phyloP scores from a whole-genome alignment of 2,329 filamentous ascomycete genomes.

The Cercospora sp. region DNA sequence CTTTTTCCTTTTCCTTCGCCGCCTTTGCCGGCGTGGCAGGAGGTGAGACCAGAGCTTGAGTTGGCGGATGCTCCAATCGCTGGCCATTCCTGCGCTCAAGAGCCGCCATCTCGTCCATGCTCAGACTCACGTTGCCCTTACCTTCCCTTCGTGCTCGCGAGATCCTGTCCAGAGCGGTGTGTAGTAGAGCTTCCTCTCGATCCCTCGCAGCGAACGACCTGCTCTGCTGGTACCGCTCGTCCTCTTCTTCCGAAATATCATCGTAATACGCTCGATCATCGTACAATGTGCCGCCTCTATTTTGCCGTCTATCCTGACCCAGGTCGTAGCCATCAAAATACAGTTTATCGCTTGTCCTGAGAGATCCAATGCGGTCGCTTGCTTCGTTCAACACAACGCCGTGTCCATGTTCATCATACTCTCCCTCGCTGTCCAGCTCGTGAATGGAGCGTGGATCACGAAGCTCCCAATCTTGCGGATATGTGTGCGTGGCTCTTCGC shows the following conservation, averaged over 20 bases:
- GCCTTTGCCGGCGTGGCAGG: constrained; percentile 34
- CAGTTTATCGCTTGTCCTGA: constrained; percentile 45
- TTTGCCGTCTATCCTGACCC: constrained; percentile 43
- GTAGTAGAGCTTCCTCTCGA: constrained; percentile 73
- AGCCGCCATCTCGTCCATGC: constrained; percentile 75
- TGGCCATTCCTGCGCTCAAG: constrained; percentile 57
- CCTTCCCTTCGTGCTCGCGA: constrained; percentile 74
- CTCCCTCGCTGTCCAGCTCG: constrained; percentile 61
- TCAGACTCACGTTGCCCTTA: constrained; percentile 76
- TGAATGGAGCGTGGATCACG: constrained; percentile 41
- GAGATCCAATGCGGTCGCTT: constrained; percentile 24
- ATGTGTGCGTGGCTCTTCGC: constrained; percentile 43
- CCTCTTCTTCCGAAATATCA: constrained; percentile 53
- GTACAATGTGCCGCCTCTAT: constrained; percentile 45
- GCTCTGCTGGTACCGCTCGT: constrained; percentile 43
- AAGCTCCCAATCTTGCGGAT: constrained; percentile 46
- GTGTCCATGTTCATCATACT: constrained; percentile 45
- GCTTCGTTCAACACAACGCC: constrained; percentile 46
- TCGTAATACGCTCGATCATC: constrained; percentile 53
- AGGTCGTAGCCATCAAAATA: constrained; percentile 53
- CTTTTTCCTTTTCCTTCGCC: constrained; percentile 18
- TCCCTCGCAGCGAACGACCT: constrained; percentile 59
- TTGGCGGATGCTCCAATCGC: constrained; percentile 30
- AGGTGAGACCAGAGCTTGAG: constrained; percentile 35
- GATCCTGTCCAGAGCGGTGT: constrained; percentile 78